phyloP scores from a whole-genome alignment of 1,284 basidiomycete species.

The Ustilago cynodontis region DNA sequence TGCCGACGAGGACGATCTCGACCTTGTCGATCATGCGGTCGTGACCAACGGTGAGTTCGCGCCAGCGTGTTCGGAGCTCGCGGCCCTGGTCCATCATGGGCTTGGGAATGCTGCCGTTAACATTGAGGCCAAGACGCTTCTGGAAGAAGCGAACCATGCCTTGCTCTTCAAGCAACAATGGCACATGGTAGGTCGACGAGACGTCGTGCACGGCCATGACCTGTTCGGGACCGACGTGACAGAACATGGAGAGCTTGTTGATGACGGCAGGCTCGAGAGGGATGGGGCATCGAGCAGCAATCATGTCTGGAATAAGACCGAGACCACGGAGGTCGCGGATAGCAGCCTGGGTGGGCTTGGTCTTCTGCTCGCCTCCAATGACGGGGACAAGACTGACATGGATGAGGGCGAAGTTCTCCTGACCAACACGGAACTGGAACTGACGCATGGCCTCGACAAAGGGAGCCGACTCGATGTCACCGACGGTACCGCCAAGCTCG shows the following conservation, averaged over 20 bases:
- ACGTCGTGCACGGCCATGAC: constrained; percentile 98
- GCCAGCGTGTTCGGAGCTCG: constrained; percentile 82
- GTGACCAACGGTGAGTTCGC: constrained; percentile 84
- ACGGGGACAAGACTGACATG: constrained; percentile 98
- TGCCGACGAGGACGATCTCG: constrained; percentile 92
- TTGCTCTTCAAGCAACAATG: constrained; percentile 90
- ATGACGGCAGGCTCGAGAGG: constrained; percentile 86
- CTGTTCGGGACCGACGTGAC: constrained; percentile 92
- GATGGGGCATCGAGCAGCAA: constrained; percentile 84
- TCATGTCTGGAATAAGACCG: constrained; percentile 92
- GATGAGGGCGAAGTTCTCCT: constrained; percentile 96
- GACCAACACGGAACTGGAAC: constrained; percentile 96
- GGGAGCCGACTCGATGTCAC: constrained; percentile 95
- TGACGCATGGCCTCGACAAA: constrained; percentile 99
- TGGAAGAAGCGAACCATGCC: constrained; percentile 88
- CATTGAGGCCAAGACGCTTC: constrained; percentile 81
- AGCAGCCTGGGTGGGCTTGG: constrained; percentile 97
- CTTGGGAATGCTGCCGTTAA: constrained; percentile 74
- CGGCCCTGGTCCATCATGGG: constrained; percentile 77
- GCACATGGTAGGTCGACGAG: constrained; percentile 96
- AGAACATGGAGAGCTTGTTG: constrained; percentile 99
- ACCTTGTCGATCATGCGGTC: constrained; percentile 93
- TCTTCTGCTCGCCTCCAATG: constrained; percentile 99
- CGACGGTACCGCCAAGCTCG: constrained; percentile 94
- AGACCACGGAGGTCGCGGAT: constrained; percentile 93